Base-by-base conservation (phyloP, 805 yeast species). In the Candida ovalis region DNA sequence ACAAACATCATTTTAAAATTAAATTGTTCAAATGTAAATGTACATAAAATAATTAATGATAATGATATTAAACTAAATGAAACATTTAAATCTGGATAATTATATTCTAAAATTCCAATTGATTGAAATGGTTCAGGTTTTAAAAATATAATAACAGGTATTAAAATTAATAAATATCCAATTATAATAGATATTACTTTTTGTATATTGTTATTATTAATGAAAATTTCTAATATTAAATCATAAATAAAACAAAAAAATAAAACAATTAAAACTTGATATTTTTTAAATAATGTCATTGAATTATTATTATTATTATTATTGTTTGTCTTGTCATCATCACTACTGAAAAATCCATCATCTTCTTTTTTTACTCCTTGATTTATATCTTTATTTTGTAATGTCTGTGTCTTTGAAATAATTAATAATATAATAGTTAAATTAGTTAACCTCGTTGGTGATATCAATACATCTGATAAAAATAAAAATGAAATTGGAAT, bases 1-100 rank as follows among this genome's bases (percentile, higher is more conserved):
- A 68, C 53, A 25, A 64, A 49, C 23, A 66, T 36, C 68, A 69
- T 57, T 40, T 57, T 62, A 30, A 61, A 52, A 43, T 61, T 64
- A 49, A 59, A 52, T 18, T 47, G 45, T 3, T 54, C 57, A 27
- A 54, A 47, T 7, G 50, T 46, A 22, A 51, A 48, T 2, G 41
- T 32, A 6, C 62, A 42, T 27, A 57, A 35, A 1, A 42, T 19
- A 1, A 55, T 4, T 8, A 50, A n/a, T 10, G 54, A 50, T 3
- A 52, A 24, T 5, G 43, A 22, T 8, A 54, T 27, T 12, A 50
- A 41, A 4, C 35, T 10, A 2, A 54, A 36, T 6, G 62, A 53
- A 2, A 45, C 17, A 13, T 45, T 49, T 15, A 57, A 40, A 27
- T 49, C 47, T 3, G 58, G 59, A 17, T 43, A 37, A 4, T 38